These are phyloP conservation scores for Nakazawaea populi DNA, from an alignment of 805 yeast genomes.

Conservation along the genomic window DNA sequence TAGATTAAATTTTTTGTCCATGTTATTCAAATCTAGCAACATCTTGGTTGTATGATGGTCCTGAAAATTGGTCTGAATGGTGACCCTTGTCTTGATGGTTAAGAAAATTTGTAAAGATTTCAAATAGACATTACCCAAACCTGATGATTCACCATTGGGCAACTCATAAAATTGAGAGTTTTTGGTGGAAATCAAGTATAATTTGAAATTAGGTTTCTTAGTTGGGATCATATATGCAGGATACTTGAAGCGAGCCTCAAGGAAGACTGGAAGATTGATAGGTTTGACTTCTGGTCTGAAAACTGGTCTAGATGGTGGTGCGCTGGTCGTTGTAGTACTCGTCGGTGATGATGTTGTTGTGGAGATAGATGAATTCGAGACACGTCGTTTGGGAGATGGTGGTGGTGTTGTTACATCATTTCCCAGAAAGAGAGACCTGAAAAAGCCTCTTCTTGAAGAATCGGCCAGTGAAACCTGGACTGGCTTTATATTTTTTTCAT, in stretches of 20 bases:
- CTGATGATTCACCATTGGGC: constrained; percentile 39
- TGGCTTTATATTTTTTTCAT: constrained; percentile 4
- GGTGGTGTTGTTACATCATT: constrained; percentile 15
- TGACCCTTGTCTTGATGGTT: constrained; percentile 19
- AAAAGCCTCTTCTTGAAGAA: constrained; percentile 19
- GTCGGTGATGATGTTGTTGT: constrained; percentile 12
- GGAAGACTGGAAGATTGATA: constrained; percentile 31
- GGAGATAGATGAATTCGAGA: constrained; percentile 7
- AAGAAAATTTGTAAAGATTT: constrained; percentile 30
- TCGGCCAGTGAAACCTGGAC: constrained; percentile 12
- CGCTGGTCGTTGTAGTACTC: neutral
- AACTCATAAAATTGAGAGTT: constrained; percentile 19
- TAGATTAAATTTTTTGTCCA: constrained; percentile 33
- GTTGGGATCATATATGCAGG: constrained; percentile 44
- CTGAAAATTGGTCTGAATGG: constrained; percentile 19
- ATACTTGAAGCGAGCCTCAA: constrained; percentile 43
- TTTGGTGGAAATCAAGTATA: constrained; percentile 17
- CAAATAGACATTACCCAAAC: constrained; percentile 39
- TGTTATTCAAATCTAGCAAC: constrained; percentile 31
- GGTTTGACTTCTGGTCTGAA: constrained; percentile 22
- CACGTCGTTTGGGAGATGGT: constrained; percentile 12
- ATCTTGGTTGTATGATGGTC: constrained; percentile 14
- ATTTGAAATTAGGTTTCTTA: constrained; percentile 20
- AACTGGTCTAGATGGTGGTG: neutral
- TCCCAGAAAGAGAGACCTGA: constrained; percentile 22